Conservation (phyloP, 352 stramenopile species). For the Phytophthora nicotianae region DNA sequence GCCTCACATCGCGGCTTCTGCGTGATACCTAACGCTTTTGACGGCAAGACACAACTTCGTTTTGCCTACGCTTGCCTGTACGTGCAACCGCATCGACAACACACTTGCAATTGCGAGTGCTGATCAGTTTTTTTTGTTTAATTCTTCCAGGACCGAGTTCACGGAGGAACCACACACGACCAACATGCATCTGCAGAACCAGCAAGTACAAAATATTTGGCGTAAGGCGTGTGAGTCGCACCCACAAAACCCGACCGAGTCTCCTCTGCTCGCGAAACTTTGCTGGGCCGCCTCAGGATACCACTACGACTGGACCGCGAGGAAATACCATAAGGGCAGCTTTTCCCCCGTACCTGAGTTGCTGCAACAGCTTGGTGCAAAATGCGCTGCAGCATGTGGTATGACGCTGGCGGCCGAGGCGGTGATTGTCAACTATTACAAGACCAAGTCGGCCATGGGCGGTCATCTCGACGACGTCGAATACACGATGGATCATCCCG, state of each 20-base stretch:
- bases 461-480: slow-evolving; percentile 87
- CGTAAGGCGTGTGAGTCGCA: slow-evolving; percentile 42
- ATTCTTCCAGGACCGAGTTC: slow-evolving; percentile 72
- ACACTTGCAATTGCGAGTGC: background rate
- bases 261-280: slow-evolving; percentile 59
- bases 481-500: slow-evolving; percentile 81
- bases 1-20: slow-evolving; percentile 64
- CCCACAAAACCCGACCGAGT: slow-evolving; percentile 43
- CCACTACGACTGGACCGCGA: slow-evolving; percentile 84
- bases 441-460: slow-evolving; percentile 76
- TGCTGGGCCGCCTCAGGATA: slow-evolving; percentile 76
- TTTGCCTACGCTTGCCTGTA: slow-evolving; percentile 70
- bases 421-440: slow-evolving; percentile 89
- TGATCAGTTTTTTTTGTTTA: slow-evolving; percentile 12
- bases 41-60: slow-evolving; percentile 51
- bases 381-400: slow-evolving; percentile 56
- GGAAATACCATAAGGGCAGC: slow-evolving; percentile 65
- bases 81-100: slow-evolving; percentile 7
- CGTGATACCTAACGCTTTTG: slow-evolving; percentile 65
- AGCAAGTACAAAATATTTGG: slow-evolving; percentile 62
- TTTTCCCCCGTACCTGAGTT: slow-evolving; percentile 58
- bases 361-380: slow-evolving; percentile 46
- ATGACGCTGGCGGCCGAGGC: slow-evolving; percentile 64
- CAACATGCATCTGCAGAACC: slow-evolving; percentile 75
- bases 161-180: slow-evolving; percentile 73